Percentiles rank a stretch among this genome's conserved stretches.
Conservation (phyloP, 2,329 filamentous ascomycete genomes). For the Escovopsis sp. region DNA sequence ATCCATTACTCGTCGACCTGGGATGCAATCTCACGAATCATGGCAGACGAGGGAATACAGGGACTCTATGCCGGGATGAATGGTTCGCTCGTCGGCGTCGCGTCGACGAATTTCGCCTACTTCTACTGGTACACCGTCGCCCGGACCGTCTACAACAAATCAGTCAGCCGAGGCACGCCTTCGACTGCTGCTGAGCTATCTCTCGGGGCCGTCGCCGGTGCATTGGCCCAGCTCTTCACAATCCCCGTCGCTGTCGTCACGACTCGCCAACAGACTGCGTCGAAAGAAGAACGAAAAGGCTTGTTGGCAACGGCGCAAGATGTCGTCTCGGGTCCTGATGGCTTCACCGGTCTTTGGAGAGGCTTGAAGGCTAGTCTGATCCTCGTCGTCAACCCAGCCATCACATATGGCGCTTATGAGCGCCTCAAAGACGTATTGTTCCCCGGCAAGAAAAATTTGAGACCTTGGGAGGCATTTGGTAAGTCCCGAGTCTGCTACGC, state of each 20-base stretch:
- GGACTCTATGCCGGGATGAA: conserved; percentile 85
- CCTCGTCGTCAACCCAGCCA: conserved; percentile 87
- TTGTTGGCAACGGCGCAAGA: conserved; percentile 78
- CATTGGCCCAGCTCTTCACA: conserved; percentile 86
- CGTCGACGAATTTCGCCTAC: conserved; percentile 97
- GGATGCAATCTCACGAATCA: conserved; percentile 78
- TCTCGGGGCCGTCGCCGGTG: conserved; percentile 76
- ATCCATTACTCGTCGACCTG: conserved; percentile 72
- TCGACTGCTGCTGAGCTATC: conserved; percentile 71
- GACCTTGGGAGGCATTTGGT: conserved; percentile 84
- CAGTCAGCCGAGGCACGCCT: conserved; percentile 41
- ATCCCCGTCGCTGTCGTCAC: conserved; percentile 94
- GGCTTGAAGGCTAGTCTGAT: conserved; percentile 92
- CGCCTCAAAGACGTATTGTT: conserved; percentile 66
- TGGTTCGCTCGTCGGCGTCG: conserved; percentile 78
- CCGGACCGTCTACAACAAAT: conserved; percentile 60
- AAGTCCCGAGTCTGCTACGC: conserved; percentile 26
- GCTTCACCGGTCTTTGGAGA: conserved; percentile 79
- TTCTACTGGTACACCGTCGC: conserved; percentile 98
- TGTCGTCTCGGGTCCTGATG: conserved; percentile 82
- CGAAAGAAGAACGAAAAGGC: conserved; percentile 69
- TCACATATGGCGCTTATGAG: conserved; percentile 96
- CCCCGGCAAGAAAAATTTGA: conserved; percentile 59
- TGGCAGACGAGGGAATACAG: conserved; percentile 60
- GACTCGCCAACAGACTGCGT: conserved; percentile 88